Evolutionary conservation across 2,329 filamentous ascomycete genomes (phyloP), one percentile per base, ranked within the genome.

Genomic region (Botrytis byssoidea): DNA sequence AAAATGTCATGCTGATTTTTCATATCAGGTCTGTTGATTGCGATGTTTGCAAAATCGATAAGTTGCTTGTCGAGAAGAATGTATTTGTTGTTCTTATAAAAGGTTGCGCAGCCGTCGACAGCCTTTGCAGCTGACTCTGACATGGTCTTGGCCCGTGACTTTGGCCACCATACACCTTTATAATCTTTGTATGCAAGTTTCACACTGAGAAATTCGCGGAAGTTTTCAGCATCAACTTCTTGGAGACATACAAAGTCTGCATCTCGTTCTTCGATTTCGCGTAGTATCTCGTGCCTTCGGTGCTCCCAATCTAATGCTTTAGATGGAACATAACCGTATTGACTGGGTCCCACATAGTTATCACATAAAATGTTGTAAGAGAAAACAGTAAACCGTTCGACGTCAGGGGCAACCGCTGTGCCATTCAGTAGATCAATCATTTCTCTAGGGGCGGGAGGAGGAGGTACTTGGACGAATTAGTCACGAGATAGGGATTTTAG

Each of bases 291-390:
- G 73, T 93, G 89, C 80, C 91, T 92, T 72, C 96, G 91, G 80
- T 93, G 94, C 55, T 96, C 92, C 96, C 96, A 99, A 42, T 89
- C 86, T 37, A 99, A 86, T 14, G 94, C 94, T 72, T 88, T 88
- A 25, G 91, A 91, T 3, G 96, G 93, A 0, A 94, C 95, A 82
- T 98, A 98, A 61, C 95, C 95, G 81, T 98, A 98, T 75, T 93
- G 90, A 72, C 90, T 87, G 72, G 90, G 87, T 0, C 95, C 98
- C 7, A 95, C 95, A 79, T 96, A 97, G 80, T 94, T 93, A 83
- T 98, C 94, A 83, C 95, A 98, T 18, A 99, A 88, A 65, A 95
- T 97, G 82, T 99, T 99, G 90, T 96, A 98, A 35, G 93, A 97
- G 75, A 98, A 87, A 14, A 97, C 91, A 73, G 93, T 93, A 81